phyloP scores from a whole-genome alignment of 306 rosid genomes.

The Erythrophleum fordii region DNA sequence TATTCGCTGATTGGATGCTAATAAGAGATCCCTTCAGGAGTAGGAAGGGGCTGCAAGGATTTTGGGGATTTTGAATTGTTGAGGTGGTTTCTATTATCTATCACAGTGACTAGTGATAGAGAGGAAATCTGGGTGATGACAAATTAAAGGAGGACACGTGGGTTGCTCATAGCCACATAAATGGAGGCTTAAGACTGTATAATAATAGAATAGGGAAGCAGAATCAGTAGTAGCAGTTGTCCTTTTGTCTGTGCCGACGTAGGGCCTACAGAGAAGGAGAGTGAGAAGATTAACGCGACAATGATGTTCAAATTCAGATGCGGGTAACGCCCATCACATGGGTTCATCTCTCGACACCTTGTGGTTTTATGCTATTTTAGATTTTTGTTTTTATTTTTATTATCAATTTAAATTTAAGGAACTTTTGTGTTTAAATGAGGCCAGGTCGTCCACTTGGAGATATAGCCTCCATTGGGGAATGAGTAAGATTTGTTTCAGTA shows the following conservation, averaged over 20 bases:
- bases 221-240: too few relatives aligned
- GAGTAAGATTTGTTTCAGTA: not conserved
- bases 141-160: slow-evolving; percentile 44
- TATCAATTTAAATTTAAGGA: not conserved
- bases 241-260: slow-evolving; percentile 52
- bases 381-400: not conserved
- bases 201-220: not conserved
- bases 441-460: too few relatives aligned
- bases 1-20: not conserved
- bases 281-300: not conserved
- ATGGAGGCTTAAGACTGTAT: not conserved
- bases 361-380: not conserved
- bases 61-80: not conserved
- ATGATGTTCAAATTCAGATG: not conserved
- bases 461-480: too few relatives aligned
- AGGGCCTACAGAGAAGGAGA: slow-evolving; percentile 5
- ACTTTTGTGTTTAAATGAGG: not conserved
- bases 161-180: slow-evolving; percentile 38
- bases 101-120: slow-evolving; percentile 31
- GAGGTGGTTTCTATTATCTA: slow-evolving; percentile 17
- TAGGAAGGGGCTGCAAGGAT: not conserved
- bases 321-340: not conserved
- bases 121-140: slow-evolving; percentile 45
- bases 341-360: not conserved
- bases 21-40: not conserved